phyloP scores from a whole-genome alignment of 768 basidiomycete genomes.

The Cystoderma amianthinum region DNA sequence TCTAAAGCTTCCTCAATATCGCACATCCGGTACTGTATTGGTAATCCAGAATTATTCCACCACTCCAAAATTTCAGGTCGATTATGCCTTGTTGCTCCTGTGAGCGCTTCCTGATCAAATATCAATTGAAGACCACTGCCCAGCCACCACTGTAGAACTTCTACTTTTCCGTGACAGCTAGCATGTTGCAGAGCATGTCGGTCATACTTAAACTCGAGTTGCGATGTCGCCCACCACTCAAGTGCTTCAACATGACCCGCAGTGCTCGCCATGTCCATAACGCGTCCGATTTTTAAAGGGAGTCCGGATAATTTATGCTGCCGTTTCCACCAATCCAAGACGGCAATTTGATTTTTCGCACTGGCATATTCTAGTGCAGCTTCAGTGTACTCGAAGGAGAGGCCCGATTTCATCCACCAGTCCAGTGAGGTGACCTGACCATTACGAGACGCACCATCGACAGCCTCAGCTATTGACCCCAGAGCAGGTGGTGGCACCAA shows the following conservation, averaged over 20 bases:
- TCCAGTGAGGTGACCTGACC: conserved; percentile 71
- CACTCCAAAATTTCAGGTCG: conserved; percentile 79
- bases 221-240: conserved; percentile 82
- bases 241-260: conserved; percentile 71
- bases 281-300: conserved; percentile 74
- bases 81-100: conserved; percentile 76
- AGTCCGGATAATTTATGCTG: conserved; percentile 42
- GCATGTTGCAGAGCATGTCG: conserved; percentile 71
- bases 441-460: conserved; percentile 74
- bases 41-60: conserved; percentile 78
- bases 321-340: conserved; percentile 80
- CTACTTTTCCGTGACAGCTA: conserved; percentile 72
- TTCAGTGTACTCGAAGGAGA: conserved; percentile 70
- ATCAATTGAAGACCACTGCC: conserved; percentile 69
- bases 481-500: conserved; percentile 48
- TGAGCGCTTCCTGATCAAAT: conserved; percentile 76
- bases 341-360: conserved; percentile 66
- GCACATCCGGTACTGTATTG: conserved; percentile 84
- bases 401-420: conserved; percentile 73
- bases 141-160: conserved; percentile 81
- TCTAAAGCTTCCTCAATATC: conserved; percentile 90
- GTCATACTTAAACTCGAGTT: conserved; percentile 75
- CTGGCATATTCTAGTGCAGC: conserved; percentile 76
- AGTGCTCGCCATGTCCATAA: conserved; percentile 80
- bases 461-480: conserved; percentile 54